These are phyloP conservation scores for Ulvella scutata DNA, from an alignment of 139 green algal genomes.

Conservation along the genomic window DNA sequence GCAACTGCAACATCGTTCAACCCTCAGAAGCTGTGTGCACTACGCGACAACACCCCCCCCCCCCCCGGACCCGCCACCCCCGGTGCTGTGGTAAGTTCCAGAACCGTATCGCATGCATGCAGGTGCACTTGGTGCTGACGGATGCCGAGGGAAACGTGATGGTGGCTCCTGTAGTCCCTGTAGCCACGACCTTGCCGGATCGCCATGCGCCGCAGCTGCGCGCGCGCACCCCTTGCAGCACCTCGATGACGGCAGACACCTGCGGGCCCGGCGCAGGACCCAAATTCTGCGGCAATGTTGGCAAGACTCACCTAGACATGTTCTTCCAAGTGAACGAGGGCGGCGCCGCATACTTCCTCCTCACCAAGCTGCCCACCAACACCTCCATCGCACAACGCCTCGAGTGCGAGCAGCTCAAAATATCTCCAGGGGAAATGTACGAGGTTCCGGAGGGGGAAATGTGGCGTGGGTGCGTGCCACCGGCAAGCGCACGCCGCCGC, in stretches of 20 bases:
- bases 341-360: not conserved
- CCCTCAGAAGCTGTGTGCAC: no score
- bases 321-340: not conserved
- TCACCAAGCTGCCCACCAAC: not conserved
- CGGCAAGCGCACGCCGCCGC: not conserved
- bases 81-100: no score
- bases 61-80: no score
- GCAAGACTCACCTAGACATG: not conserved
- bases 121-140: not conserved
- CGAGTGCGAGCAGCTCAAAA: not conserved
- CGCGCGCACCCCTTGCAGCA: not conserved
- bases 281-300: not conserved
- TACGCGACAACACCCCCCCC: no score
- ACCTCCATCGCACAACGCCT: not conserved
- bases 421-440: not conserved
- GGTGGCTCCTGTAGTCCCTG: not conserved
- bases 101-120: not conserved
- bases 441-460: not conserved
- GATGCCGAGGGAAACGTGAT: not conserved
- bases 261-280: not conserved
- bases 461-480: not conserved
- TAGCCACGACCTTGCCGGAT: not conserved
- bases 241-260: not conserved
- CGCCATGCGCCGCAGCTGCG: not conserved
- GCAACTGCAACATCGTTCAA: no score